phyloP scores from a whole-genome alignment of 2,329 filamentous ascomycete genomes.

The Trichoderma atroviride region DNA sequence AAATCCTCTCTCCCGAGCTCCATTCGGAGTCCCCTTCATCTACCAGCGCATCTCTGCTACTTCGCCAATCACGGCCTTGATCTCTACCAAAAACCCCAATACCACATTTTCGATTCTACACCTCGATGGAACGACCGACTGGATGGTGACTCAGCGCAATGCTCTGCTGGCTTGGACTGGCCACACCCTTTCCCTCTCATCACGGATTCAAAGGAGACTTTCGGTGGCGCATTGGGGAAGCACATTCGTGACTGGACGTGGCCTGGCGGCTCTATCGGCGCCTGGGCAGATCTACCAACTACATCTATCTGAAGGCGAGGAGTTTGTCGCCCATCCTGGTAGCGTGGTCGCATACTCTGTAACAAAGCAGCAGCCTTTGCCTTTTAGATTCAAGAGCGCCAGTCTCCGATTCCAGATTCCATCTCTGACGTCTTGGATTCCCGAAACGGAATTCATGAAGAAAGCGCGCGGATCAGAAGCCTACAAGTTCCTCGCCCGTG shows the following conservation, averaged over 20 bases:
- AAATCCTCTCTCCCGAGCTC: slow-evolving; percentile 76
- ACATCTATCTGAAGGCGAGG: slow-evolving; percentile 77
- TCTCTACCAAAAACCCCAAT: slow-evolving; percentile 82
- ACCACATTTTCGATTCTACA: slow-evolving; percentile 87
- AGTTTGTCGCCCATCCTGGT: slow-evolving; percentile 87
- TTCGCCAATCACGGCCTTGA: slow-evolving; percentile 82
- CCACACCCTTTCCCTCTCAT: slow-evolving; percentile 75
- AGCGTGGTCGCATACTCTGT: slow-evolving; percentile 91
- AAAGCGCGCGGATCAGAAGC: slow-evolving; percentile 70
- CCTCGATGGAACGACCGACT: slow-evolving; percentile 91
- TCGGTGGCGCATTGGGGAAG: slow-evolving; percentile 89
- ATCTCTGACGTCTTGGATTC: slow-evolving; percentile 63
- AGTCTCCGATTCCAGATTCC: slow-evolving; percentile 80
- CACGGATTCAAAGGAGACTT: slow-evolving; percentile 73
- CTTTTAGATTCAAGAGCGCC: slow-evolving; percentile 83
- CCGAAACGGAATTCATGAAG: slow-evolving; percentile 72
- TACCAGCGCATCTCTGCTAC: slow-evolving; percentile 91
- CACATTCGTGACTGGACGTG: slow-evolving; percentile 84
- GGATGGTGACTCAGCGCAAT: slow-evolving; percentile 86
- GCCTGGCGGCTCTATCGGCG: slow-evolving; percentile 80
- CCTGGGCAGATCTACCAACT: slow-evolving; percentile 90
- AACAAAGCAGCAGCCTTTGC: slow-evolving; percentile 70
- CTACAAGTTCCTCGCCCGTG: slow-evolving; percentile 70
- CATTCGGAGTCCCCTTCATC: slow-evolving; percentile 87
- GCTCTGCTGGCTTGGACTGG: slow-evolving; percentile 97